Percentiles rank a stretch among this genome's conserved stretches.
These are phyloP conservation scores for Akebia trifoliata DNA, from an alignment of 164 flowering plant genomes.

Conservation along the genomic window DNA sequence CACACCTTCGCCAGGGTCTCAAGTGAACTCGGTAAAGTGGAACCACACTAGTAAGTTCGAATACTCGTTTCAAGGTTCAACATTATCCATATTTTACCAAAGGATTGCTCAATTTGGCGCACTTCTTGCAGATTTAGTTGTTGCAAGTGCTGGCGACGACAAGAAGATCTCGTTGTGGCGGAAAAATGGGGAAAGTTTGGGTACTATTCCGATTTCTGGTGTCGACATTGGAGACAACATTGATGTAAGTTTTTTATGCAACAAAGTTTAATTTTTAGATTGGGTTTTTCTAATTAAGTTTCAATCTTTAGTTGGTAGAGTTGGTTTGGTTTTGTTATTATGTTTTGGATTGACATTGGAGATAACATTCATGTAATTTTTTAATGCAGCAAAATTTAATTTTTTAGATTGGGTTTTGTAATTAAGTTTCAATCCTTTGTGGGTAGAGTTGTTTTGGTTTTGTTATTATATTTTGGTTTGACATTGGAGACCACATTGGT, in stretches of 20 bases:
- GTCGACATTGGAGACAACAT: slow-evolving; percentile 65
- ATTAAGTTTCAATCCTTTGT: background rate
- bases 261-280: background rate
- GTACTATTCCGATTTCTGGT: slow-evolving; percentile 62
- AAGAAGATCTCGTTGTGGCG: slow-evolving; percentile 77
- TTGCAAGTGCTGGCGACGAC: slow-evolving; percentile 97
- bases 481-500: slow-evolving; percentile 70
- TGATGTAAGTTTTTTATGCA: slow-evolving; percentile 41
- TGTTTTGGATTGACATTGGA: too few relatives aligned
- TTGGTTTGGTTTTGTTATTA: background rate
- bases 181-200: slow-evolving; percentile 85
- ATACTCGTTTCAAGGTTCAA: background rate
- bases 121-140: slow-evolving; percentile 74
- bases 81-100: background rate
- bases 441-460: background rate
- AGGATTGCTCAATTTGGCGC: background rate
- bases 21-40: slow-evolving; percentile 89
- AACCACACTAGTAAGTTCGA: slow-evolving; percentile 83
- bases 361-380: too few relatives aligned
- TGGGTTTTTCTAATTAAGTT: background rate
- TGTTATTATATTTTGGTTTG: slow-evolving; percentile 13
- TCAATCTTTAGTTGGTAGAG: background rate
- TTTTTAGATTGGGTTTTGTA: too few relatives aligned
- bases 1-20: slow-evolving; percentile 74
- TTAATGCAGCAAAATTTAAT: too few relatives aligned